A percentile compares a stretch with the other conserved stretches of the same genome.
Evolutionary conservation across 257 asterid species (phyloP).

Genomic region (Euphrasia confusa): DNA sequence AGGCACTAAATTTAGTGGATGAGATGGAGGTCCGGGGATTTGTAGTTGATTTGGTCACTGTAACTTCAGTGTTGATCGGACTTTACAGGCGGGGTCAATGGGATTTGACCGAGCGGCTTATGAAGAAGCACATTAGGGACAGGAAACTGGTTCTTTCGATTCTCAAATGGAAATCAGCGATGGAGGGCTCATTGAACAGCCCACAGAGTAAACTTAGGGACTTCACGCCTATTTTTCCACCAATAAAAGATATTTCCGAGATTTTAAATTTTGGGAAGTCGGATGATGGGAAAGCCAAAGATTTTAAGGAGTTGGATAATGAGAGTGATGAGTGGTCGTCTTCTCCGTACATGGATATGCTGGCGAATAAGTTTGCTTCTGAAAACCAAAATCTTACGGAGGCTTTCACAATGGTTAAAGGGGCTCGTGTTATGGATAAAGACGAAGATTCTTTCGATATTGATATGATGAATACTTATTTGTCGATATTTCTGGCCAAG

Average conservation of each 20-base stretch:
- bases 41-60: conserved; percentile 69
- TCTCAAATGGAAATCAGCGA: conserved; percentile 71
- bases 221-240: conserved; percentile 66
- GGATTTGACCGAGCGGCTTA: conserved; percentile 65
- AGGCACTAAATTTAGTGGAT: conserved; percentile 73
- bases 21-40: conserved; percentile 93
- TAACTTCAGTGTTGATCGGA: conserved; percentile 63
- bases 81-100: conserved; percentile 63
- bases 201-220: conserved; percentile 68
- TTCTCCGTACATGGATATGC: conserved; percentile 81
- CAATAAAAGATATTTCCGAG: conserved; percentile 41
- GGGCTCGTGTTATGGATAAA: conserved; percentile 53
- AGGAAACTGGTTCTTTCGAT: conserved; percentile 66
- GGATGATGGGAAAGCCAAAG: conserved; percentile 24
- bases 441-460: conserved; percentile 76
- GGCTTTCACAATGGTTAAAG: conserved; percentile 45
- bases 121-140: conserved; percentile 73
- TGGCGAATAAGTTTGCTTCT: conserved; percentile 46
- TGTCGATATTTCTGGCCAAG: conserved; percentile 75
- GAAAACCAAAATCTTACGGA: conserved; percentile 24
- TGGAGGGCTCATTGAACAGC: conserved; percentile 62
- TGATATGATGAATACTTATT: conserved; percentile 84
- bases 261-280: conserved; percentile 37
- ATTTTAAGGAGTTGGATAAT: conserved; percentile 20
- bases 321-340: conserved; percentile 84